Evolutionary conservation across 257 asterid genomes (phyloP).

Genomic region (Solanum virginianum): DNA sequence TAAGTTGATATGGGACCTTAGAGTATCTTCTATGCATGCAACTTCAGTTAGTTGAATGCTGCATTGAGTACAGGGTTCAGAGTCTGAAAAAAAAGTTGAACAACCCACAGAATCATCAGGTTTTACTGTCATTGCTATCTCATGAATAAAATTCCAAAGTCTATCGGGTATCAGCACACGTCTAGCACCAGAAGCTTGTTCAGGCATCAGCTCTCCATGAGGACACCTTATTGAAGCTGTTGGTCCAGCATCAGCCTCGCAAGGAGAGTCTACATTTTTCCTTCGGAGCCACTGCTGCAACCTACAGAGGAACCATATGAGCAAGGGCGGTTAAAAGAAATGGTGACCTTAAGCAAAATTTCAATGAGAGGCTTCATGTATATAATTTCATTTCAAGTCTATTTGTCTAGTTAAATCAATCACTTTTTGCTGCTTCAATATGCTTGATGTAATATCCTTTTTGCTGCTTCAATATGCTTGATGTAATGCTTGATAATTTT

Average conservation of each 20-base stretch:
- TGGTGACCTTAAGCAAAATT: neutral
- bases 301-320: constrained; percentile 39
- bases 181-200: constrained; percentile 80
- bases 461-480: neutral
- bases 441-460: neutral
- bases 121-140: constrained; percentile 64
- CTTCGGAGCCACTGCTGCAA: constrained; percentile 92
- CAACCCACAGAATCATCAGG: constrained; percentile 66
- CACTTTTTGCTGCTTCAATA: neutral
- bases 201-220: constrained; percentile 88
- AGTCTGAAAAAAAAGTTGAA: constrained; percentile 47
- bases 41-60: constrained; percentile 62
- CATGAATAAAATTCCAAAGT: constrained; percentile 68
- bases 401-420: neutral
- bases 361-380: neutral
- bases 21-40: constrained; percentile 69
- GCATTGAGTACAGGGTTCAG: constrained; percentile 73
- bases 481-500: neutral
- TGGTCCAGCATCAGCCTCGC: constrained; percentile 94
- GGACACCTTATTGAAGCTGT: constrained; percentile 88
- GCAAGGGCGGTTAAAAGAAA: neutral
- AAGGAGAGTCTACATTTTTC: constrained; percentile 66
- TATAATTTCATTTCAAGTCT: neutral
- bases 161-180: constrained; percentile 68
- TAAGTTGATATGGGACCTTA: constrained; percentile 44